phyloP scores from a whole-genome alignment of 495 filamentous ascomycete species.

The Aspergillus biplanus region DNA sequence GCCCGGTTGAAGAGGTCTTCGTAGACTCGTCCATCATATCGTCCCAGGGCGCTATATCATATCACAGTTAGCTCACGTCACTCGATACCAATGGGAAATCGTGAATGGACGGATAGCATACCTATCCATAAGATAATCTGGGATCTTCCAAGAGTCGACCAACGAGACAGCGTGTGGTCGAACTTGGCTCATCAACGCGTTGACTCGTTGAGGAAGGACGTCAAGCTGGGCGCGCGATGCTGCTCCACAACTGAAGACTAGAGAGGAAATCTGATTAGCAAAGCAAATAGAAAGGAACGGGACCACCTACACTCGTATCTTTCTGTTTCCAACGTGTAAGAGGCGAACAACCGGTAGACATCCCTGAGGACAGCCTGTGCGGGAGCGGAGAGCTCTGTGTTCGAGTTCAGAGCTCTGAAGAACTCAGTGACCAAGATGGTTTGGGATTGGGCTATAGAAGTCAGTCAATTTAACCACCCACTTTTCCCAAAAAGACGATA shows the following conservation, averaged over 20 bases:
- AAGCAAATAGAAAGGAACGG: background rate
- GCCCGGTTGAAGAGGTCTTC: slow-evolving; percentile 52
- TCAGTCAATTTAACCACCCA: background rate
- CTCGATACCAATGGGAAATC: background rate
- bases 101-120: slow-evolving; percentile 5
- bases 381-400: slow-evolving; percentile 30
- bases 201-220: slow-evolving; percentile 36
- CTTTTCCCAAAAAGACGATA: background rate
- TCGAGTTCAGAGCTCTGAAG: slow-evolving; percentile 33
- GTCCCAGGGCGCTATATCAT: slow-evolving; percentile 42
- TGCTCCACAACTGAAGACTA: slow-evolving; percentile 42
- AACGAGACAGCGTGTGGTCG: slow-evolving; percentile 52
- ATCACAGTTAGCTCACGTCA: background rate
- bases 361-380: slow-evolving; percentile 32
- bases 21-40: slow-evolving; percentile 53
- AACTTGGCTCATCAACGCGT: slow-evolving; percentile 45
- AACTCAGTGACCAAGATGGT: slow-evolving; percentile 49
- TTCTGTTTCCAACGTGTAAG: slow-evolving; percentile 46
- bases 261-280: background rate
- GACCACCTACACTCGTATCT: slow-evolving; percentile 32
- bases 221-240: slow-evolving; percentile 38
- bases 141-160: slow-evolving; percentile 53
- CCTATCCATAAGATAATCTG: slow-evolving; percentile 53
- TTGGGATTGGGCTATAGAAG: slow-evolving; percentile 43
- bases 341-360: slow-evolving; percentile 48